phyloP scores from a whole-genome alignment of 208 protist species.

The Crithidia sp. region DNA sequence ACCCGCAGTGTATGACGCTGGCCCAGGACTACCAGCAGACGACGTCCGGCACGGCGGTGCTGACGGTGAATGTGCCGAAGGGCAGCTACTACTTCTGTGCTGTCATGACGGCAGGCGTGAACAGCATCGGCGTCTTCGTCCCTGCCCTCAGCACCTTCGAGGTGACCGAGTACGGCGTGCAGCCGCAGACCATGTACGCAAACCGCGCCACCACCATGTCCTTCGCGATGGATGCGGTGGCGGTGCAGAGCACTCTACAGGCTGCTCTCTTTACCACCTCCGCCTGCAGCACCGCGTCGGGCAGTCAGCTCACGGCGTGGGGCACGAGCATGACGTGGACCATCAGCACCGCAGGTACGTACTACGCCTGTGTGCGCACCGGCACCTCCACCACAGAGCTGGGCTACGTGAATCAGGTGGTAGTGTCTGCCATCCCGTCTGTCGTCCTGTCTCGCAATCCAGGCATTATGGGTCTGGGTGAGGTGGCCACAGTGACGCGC shows the following conservation, averaged over 20 bases:
- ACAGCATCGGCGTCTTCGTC: constrained; percentile 44
- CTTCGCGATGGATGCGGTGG: constrained; percentile 49
- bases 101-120: constrained; percentile 23
- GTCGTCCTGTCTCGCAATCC: constrained; percentile 40
- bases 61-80: constrained; percentile 47
- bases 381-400: constrained; percentile 9
- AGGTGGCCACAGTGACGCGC: constrained; percentile 45
- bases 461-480: constrained; percentile 51
- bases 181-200: constrained; percentile 67
- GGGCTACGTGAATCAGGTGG: constrained; percentile 46
- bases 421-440: constrained; percentile 40
- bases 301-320: constrained; percentile 30
- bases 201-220: constrained; percentile 48
- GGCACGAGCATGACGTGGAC: constrained; percentile 36
- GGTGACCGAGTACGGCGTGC: constrained; percentile 65
- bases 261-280: constrained; percentile 36
- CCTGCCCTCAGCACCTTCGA: constrained; percentile 39
- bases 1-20: constrained; percentile 42
- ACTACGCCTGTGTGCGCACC: constrained; percentile 69
- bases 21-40: constrained; percentile 39
- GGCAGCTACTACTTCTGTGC: constrained; percentile 74
- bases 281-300: constrained; percentile 23
- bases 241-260: constrained; percentile 23
- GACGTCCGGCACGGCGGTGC: constrained; percentile 4
- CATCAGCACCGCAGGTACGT: constrained; percentile 43